Conservation (phyloP, 495 filamentous ascomycete genomes). For the Lasiosphaeria miniovina region DNA sequence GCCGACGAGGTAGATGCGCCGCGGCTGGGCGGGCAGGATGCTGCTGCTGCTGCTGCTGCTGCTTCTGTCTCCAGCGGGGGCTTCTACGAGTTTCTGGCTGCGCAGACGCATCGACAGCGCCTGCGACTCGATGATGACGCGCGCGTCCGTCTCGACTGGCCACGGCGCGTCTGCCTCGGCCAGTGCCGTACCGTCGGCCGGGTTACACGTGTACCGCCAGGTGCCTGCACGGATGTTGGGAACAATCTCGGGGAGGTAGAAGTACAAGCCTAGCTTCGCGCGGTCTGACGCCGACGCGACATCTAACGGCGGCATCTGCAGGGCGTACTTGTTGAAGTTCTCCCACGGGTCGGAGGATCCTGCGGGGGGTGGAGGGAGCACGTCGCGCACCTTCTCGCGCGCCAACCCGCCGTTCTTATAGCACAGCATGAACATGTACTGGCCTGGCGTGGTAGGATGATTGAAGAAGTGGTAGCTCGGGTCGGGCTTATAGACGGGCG, state of each 20-base stretch:
- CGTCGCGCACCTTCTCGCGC: slow-evolving; percentile 82
- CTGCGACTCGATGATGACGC: slow-evolving; percentile 91
- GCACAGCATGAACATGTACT: slow-evolving; percentile 99
- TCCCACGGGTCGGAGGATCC: slow-evolving; percentile 59
- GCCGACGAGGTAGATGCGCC: slow-evolving; percentile 89
- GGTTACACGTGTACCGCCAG: slow-evolving; percentile 73
- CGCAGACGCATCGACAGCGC: slow-evolving; percentile 85
- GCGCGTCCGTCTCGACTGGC: slow-evolving; percentile 61
- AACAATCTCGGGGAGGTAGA: slow-evolving; percentile 92
- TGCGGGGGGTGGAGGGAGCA: slow-evolving; percentile 41
- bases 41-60: slow-evolving; percentile 43
- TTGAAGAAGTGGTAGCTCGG: slow-evolving; percentile 87
- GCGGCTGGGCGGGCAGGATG: slow-evolving; percentile 73
- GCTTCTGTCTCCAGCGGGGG: too few species aligned
- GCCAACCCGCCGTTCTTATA: slow-evolving; percentile 97
- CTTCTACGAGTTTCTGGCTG: slow-evolving; percentile 64
- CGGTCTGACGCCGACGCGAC: slow-evolving; percentile 49
- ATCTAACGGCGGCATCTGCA: slow-evolving; percentile 63
- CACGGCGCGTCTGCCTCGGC: slow-evolving; percentile 41
- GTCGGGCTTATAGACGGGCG: slow-evolving; percentile 82
- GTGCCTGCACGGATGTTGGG: slow-evolving; percentile 80
- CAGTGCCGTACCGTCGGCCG: slow-evolving; percentile 45
- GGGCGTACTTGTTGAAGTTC: slow-evolving; percentile 68
- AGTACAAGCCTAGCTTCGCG: slow-evolving; percentile 86
- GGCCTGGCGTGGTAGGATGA: slow-evolving; percentile 74